Evolutionary conservation across 805 yeast species (phyloP).

Genomic region (Wickerhamia fluorescens): DNA sequence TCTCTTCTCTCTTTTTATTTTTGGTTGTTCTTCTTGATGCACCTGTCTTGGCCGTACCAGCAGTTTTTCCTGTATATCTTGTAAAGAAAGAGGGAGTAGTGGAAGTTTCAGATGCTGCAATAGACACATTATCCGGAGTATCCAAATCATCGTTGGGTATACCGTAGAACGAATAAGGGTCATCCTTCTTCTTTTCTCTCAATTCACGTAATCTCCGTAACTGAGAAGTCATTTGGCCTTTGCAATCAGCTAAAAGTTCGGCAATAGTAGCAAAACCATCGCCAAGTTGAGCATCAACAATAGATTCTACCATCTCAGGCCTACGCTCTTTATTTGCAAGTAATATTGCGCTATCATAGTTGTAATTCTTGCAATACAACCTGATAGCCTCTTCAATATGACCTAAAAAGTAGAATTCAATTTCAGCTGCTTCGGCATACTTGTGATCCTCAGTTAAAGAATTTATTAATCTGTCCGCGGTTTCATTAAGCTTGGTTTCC

Average conservation of each 20-base stretch:
- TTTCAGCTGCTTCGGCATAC: slow-evolving; percentile 74
- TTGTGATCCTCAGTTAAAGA: slow-evolving; percentile 60
- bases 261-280: slow-evolving; percentile 87
- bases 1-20: slow-evolving; percentile 89
- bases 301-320: slow-evolving; percentile 42
- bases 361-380: slow-evolving; percentile 67
- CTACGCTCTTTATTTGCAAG: slow-evolving; percentile 42
- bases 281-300: slow-evolving; percentile 67
- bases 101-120: slow-evolving; percentile 91
- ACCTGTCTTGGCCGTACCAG: slow-evolving; percentile 94
- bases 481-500: slow-evolving; percentile 32
- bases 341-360: slow-evolving; percentile 70
- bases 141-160: slow-evolving; percentile 48
- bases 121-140: slow-evolving; percentile 87
- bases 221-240: slow-evolving; percentile 78
- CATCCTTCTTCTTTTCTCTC: slow-evolving; percentile 73
- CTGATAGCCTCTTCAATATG: slow-evolving; percentile 57
- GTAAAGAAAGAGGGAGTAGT: slow-evolving; percentile 92
- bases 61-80: slow-evolving; percentile 91
- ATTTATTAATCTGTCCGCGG: slow-evolving; percentile 55
- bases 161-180: slow-evolving; percentile 83
- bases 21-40: slow-evolving; percentile 89
- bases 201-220: slow-evolving; percentile 76
- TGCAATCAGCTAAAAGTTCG: slow-evolving; percentile 90
- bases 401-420: slow-evolving; percentile 56